These are phyloP conservation scores for Diaporthe citrichinensis DNA, from an alignment of 2,329 filamentous ascomycete genomes.

Conservation along the genomic window DNA sequence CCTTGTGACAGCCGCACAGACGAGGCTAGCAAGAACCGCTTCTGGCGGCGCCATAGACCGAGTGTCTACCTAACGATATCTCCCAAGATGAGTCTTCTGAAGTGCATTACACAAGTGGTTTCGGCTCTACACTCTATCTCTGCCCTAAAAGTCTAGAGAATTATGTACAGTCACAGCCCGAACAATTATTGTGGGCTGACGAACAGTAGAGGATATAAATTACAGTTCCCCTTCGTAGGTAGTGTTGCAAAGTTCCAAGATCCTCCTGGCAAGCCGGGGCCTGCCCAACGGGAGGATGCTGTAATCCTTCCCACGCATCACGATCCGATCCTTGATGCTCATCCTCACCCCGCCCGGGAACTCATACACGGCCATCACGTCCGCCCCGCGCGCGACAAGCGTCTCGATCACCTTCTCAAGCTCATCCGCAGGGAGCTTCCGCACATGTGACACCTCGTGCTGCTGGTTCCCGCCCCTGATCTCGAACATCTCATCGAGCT, in stretches of 20 bases:
- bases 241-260: background rate
- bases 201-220: background rate
- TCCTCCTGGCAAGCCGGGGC: background rate
- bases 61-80: no score
- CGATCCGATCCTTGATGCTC: slow-evolving; percentile 26
- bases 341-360: background rate
- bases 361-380: background rate
- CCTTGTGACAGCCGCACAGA: no score
- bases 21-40: no score
- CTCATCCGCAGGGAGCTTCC: background rate
- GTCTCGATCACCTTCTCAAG: background rate
- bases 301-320: background rate
- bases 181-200: background rate
- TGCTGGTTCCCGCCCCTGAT: no score
- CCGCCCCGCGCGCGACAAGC: slow-evolving; percentile 5
- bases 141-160: background rate
- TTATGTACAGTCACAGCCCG: background rate
- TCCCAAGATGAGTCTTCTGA: no score
- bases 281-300: background rate
- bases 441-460: background rate
- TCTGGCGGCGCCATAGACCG: no score
- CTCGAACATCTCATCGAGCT: background rate
- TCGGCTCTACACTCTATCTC: no score
- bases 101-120: no score
- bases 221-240: background rate